A percentile compares a stretch with the other conserved stretches of the same genome.
Evolutionary conservation across 805 yeast genomes (phyloP).

Genomic region (Kluyveromyces siamensis): DNA sequence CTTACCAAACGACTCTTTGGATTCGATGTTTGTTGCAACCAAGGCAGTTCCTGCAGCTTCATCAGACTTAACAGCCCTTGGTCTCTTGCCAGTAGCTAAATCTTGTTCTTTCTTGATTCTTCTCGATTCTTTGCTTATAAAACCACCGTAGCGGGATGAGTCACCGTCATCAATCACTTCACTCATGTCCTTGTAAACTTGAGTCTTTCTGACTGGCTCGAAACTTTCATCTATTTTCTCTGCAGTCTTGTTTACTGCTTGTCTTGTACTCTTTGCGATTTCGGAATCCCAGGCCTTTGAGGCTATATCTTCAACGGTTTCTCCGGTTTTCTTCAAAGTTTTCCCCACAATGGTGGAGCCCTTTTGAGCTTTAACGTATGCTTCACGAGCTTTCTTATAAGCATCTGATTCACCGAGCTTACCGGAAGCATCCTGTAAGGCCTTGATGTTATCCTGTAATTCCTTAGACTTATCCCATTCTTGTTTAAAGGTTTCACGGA

Average conservation of each 20-base stretch:
- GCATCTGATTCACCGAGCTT: conserved; percentile 91
- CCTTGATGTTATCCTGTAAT: conserved; percentile 85
- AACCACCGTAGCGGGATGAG: conserved; percentile 84
- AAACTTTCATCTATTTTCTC: conserved; percentile 75
- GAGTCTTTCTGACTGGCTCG: conserved; percentile 89
- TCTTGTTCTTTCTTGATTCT: conserved; percentile 58
- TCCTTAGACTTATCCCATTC: conserved; percentile 91
- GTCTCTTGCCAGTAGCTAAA: conserved; percentile 47
- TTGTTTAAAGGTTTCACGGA: conserved; percentile 79
- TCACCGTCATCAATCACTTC: conserved; percentile 91
- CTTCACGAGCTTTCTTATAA: conserved; percentile 85
- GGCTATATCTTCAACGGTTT: conserved; percentile 84
- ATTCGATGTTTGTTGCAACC: conserved; percentile 72
- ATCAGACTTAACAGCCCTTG: conserved; percentile 63
- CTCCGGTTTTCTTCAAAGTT: conserved; percentile 83
- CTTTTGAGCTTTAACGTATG: conserved; percentile 77
- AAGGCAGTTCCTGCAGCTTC: conserved; percentile 77
- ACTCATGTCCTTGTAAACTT: conserved; percentile 78
- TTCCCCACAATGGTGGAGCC: conserved; percentile 60
- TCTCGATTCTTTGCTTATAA: conserved; percentile 77
- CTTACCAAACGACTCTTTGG: conserved; percentile 58
- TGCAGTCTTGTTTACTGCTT: conserved; percentile 74
- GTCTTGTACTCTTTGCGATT: conserved; percentile 81
- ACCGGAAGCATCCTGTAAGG: conserved; percentile 92
- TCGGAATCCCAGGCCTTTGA: conserved; percentile 93